Evolutionary conservation across 2,329 filamentous ascomycete species (phyloP).

Genomic region (Aspergillus puulaauensis): DNA sequence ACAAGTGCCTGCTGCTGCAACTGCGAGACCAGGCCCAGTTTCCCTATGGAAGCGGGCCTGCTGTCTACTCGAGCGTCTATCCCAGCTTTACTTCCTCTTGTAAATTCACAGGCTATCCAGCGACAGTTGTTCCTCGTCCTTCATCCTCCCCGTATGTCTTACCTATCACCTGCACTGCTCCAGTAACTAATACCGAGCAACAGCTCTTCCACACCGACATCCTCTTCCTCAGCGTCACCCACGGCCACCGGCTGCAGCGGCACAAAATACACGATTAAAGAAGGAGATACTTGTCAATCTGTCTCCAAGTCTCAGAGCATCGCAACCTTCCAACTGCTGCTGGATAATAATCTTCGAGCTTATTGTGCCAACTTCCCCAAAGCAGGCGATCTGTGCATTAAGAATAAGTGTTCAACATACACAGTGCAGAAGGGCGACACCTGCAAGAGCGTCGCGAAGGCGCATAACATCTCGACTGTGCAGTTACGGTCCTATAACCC

Average conservation of each 20-base stretch:
- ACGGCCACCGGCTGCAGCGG: constrained; percentile 7
- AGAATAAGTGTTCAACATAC: neutral
- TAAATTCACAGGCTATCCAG: constrained; percentile 23
- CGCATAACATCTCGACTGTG: constrained; percentile 5
- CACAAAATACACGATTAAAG: constrained; percentile 4
- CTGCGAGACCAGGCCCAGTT: constrained; percentile 5
- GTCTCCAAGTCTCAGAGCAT: constrained; percentile 7
- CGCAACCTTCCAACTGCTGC: constrained; percentile 3
- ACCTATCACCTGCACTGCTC: no score
- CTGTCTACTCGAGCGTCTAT: constrained; percentile 23
- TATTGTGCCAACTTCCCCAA: constrained; percentile 7
- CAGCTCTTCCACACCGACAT: neutral
- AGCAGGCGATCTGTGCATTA: neutral
- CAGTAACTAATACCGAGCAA: no score
- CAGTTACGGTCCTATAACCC: constrained; percentile 14
- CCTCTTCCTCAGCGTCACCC: neutral
- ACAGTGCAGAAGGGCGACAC: constrained; percentile 8
- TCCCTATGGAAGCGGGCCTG: constrained; percentile 8
- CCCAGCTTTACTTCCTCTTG: constrained; percentile 24
- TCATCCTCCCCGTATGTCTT: neutral
- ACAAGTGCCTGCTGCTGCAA: constrained; percentile 6
- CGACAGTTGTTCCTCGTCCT: neutral
- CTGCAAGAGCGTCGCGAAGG: constrained; percentile 6
- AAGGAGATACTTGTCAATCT: constrained; percentile 10
- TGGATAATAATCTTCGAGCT: neutral